A percentile compares a stretch with the other conserved stretches of the same genome.
These are phyloP conservation scores for Pneumocystis murina DNA, from an alignment of 1,139 yeast species.

Conservation along the genomic window DNA sequence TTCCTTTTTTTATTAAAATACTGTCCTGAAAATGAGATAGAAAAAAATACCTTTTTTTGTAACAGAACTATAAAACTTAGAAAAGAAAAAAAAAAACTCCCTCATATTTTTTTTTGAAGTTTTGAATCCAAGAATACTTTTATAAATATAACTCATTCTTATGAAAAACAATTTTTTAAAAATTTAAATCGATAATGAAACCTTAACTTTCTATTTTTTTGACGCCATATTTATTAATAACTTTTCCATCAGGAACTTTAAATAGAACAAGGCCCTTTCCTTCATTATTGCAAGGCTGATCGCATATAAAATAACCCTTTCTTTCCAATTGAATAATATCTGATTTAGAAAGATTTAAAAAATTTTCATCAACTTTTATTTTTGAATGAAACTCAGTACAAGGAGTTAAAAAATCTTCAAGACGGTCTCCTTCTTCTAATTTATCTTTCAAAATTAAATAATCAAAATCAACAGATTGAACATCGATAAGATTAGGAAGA, in stretches of 20 bases:
- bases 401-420: constrained; percentile 83
- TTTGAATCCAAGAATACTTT: not conserved
- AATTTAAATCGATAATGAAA: not conserved
- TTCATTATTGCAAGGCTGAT: constrained; percentile 37
- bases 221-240: constrained; percentile 71
- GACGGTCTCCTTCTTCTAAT: constrained; percentile 85
- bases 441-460: constrained; percentile 92
- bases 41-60: not conserved
- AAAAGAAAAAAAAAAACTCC: not conserved
- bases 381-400: constrained; percentile 69
- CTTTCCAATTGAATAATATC: constrained; percentile 90
- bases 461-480: constrained; percentile 82
- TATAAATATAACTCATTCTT: not conserved
- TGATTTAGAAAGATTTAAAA: constrained; percentile 61
- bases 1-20: not conserved
- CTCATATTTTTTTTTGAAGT: not conserved
- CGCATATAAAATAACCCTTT: constrained; percentile 89
- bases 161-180: not conserved
- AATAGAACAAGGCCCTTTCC: constrained; percentile 56
- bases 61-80: not conserved
- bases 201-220: constrained; percentile 24
- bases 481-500: constrained; percentile 42
- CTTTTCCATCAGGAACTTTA: constrained; percentile 93
- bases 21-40: not conserved
- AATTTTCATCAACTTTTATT: constrained; percentile 72